Conservation (phyloP, 768 basidiomycete genomes). For the Hygrocybe coccinea region DNA sequence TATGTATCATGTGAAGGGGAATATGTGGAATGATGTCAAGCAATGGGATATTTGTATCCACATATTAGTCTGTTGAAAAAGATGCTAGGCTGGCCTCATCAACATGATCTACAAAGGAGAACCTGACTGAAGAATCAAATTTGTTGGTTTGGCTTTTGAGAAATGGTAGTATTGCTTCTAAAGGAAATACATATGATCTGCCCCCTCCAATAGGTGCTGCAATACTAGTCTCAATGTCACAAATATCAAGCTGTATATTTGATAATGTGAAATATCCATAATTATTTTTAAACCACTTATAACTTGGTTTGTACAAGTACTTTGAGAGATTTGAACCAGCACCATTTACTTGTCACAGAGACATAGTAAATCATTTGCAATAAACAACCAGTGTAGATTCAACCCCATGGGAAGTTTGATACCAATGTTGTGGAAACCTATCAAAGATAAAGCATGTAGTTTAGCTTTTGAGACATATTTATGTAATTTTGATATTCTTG, state of each 20-base stretch:
- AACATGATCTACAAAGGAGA: slow-evolving; percentile 2
- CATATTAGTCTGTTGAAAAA: background rate
- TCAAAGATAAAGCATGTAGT: no score
- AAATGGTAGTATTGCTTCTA: background rate
- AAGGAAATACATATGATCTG: background rate
- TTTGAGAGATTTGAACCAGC: background rate
- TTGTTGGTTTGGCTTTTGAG: background rate
- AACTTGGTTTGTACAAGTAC: background rate
- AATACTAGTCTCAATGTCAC: no score
- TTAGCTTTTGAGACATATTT: no score
- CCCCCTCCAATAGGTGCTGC: background rate
- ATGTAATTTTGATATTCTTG: no score
- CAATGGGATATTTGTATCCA: background rate
- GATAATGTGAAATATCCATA: background rate
- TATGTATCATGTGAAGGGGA: background rate
- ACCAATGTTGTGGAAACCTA: no score
- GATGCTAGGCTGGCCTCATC: background rate
- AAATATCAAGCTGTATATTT: background rate
- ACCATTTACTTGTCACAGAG: background rate
- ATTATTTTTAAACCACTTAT: background rate
- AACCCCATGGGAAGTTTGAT: no score
- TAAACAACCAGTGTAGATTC: no score
- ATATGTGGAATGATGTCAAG: background rate
- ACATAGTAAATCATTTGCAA: no score
- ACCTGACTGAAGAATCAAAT: background rate